Evolutionary conservation across 768 basidiomycete species (phyloP).

Genomic region (Leccinum fibrillosum): DNA sequence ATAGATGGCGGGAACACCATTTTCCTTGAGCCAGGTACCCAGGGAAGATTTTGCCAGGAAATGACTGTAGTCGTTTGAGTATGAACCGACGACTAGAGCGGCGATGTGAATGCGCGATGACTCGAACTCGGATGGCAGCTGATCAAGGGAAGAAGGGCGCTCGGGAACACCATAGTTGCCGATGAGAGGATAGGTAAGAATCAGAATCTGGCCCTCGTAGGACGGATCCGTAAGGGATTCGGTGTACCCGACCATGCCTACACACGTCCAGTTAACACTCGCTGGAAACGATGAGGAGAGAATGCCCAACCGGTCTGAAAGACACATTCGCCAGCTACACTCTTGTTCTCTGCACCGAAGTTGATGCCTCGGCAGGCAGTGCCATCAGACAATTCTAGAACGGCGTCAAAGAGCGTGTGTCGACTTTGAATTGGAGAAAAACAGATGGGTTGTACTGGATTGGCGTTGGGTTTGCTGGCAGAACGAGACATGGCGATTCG

Average conservation of each 20-base stretch:
- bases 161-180: constrained; percentile 97
- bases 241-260: constrained; percentile 99
- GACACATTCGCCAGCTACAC: constrained; percentile 95
- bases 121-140: constrained; percentile 80
- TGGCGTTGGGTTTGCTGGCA: constrained; percentile 35
- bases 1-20: constrained; percentile 89
- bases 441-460: constrained; percentile 35
- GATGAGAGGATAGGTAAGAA: constrained; percentile 94
- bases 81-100: constrained; percentile 88
- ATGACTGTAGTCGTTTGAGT: constrained; percentile 93
- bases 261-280: constrained; percentile 13
- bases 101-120: constrained; percentile 92
- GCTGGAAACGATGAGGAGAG: constrained; percentile 6
- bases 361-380: constrained; percentile 84
- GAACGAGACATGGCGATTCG: constrained; percentile 47
- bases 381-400: constrained; percentile 90
- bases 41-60: constrained; percentile 88
- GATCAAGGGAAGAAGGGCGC: constrained; percentile 48
- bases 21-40: constrained; percentile 91
- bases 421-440: constrained; percentile 27
- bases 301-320: constrained; percentile 89
- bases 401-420: constrained; percentile 46
- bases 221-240: constrained; percentile 98
- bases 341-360: constrained; percentile 90
- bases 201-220: constrained; percentile 96